Evolutionary conservation across 306 rosid species (phyloP).

Genomic region (Ziziphus jujuba): DNA sequence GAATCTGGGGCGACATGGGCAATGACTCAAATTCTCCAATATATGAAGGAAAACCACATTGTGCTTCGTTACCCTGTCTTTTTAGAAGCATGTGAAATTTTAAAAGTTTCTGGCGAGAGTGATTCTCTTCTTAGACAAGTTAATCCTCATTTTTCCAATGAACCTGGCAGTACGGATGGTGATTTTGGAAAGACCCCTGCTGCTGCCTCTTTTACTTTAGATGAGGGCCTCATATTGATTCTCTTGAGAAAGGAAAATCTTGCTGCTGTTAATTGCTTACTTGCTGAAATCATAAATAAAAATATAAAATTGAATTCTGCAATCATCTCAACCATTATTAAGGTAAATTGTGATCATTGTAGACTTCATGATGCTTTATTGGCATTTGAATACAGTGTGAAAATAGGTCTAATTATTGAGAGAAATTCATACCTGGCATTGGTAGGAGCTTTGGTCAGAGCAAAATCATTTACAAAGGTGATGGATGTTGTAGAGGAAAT

Average conservation of each 20-base stretch:
- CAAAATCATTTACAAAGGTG: conserved; percentile 43
- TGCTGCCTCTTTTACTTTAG: conserved; percentile 28
- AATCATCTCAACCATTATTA: conserved; percentile 55
- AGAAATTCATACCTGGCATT: conserved; percentile 59
- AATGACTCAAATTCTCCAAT: conserved; percentile 52
- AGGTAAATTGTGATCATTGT: conserved; percentile 43
- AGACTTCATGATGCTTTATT: conserved; percentile 63
- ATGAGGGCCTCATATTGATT: conserved; percentile 46
- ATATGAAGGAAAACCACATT: conserved; percentile 65
- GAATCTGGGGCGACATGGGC: conserved; percentile 48
- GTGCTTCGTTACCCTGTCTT: conserved; percentile 74
- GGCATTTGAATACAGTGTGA: conserved; percentile 59
- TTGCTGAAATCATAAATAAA: conserved; percentile 46
- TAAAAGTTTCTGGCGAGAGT: conserved; percentile 51
- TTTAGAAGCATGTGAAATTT: conserved; percentile 52
- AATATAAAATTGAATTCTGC: conserved; percentile 41
- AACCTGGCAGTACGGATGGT: conserved; percentile 32
- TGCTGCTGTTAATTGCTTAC: conserved; percentile 53
- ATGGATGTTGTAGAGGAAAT: conserved; percentile 51
- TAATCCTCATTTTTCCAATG: conserved; percentile 58
- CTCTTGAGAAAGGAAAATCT: conserved; percentile 60
- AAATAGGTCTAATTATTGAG: conserved; percentile 41
- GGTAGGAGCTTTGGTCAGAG: conserved; percentile 60
- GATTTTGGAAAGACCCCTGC: conserved; percentile 20
- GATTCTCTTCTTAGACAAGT: conserved; percentile 66